Base-by-base conservation (phyloP, 2,329 filamentous ascomycete species). In the Diaporthe humulicola region DNA sequence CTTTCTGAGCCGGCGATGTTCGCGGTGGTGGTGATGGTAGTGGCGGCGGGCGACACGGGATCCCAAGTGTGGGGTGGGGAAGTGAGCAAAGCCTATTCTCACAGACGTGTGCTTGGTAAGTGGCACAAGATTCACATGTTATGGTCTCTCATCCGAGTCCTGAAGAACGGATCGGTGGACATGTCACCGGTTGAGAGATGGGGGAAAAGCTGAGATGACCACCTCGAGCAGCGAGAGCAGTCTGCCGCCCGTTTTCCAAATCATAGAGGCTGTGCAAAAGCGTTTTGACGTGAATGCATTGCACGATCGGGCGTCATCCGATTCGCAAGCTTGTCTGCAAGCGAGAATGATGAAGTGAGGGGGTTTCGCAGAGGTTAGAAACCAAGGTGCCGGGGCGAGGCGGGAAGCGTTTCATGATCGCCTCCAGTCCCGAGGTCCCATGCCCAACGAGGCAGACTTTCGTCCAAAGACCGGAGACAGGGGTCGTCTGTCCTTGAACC, bases 261-360 rank as follows among this genome's bases (percentile, higher is more conserved):
- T 38, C 30, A 28, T 17, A 71, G 45, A 33, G 66, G 72, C 72
- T 33, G 66, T 74, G 54, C 64, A 71, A 22, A 22, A 5, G 19
- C 48, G 64, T 48, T 54, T 54, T 69, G 45, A 69, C 19, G 33
- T 54, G 45, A 54, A 25, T 69, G 64, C 64, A 69, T 52, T 54
- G 64, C 64, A 28, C 48, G 33, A 69, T 28, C 30, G 64, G 33
- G 52, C 50, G 60, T 56, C 52, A 73, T 56, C 28, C 57, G 56
- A 71, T 25, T 74, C 73, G 73, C 67, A 71, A 74, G 57, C 56
- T 45, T 71, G n/a, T 33, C 73, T 71, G 28, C 25, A 74, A 71
- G 28, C 14, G 57, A 30, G 48, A 8, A n/a, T 7, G 30, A 50
- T 19, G 22, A 40, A 56, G 57, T 45, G 67, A 69, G 73, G 70